phyloP scores from a whole-genome alignment of 306 rosid species.

The Glycine tomentella region DNA sequence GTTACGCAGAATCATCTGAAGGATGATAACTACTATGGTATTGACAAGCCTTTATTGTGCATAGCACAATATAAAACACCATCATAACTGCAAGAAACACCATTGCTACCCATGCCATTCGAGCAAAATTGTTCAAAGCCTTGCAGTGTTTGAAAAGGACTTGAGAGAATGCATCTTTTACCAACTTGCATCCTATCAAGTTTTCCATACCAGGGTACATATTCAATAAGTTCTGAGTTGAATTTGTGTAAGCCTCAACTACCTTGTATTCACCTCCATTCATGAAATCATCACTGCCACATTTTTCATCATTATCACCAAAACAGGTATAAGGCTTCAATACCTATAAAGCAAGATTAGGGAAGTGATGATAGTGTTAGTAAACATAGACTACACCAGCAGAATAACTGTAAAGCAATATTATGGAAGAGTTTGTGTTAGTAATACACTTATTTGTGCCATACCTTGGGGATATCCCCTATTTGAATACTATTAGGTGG shows the following conservation, averaged over 20 bases:
- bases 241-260: constrained; percentile 58
- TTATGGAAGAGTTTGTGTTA: not conserved
- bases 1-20: constrained; percentile 45
- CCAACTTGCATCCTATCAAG: constrained; percentile 65
- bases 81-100: constrained; percentile 53
- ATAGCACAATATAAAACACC: constrained; percentile 58
- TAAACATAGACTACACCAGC: not conserved
- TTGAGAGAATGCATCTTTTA: constrained; percentile 68
- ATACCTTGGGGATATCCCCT: constrained; percentile 77
- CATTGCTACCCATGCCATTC: constrained; percentile 61
- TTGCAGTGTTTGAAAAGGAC: constrained; percentile 65
- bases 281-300: constrained; percentile 49
- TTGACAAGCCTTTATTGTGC: constrained; percentile 52
- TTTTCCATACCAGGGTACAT: constrained; percentile 42
- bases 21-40: constrained; percentile 27
- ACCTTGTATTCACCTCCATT: constrained; percentile 41
- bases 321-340: constrained; percentile 59
- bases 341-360: constrained; percentile 51
- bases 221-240: not conserved
- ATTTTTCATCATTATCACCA: constrained; percentile 40
- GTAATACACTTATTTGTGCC: not conserved
- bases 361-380: not conserved
- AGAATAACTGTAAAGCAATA: not conserved
- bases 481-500: constrained; percentile 56
- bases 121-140: constrained; percentile 59